Percentiles rank a stretch among this genome's conserved stretches.
These are phyloP conservation scores for Amylocystis lapponica DNA, from an alignment of 768 basidiomycete genomes.

Conservation along the genomic window DNA sequence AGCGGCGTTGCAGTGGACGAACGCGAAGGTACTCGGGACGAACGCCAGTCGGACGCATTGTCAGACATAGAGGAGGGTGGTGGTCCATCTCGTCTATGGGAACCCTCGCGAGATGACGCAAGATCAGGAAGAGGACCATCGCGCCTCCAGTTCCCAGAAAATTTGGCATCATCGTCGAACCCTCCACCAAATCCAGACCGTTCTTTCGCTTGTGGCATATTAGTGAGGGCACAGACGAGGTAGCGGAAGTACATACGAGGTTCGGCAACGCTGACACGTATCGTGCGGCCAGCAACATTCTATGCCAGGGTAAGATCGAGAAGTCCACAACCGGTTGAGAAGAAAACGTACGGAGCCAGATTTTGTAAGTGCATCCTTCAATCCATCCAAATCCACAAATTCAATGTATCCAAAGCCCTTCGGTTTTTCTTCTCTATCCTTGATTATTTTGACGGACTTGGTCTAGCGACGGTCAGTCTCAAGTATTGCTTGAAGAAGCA, in stretches of 20 bases:
- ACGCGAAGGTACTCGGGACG: constrained; percentile 37
- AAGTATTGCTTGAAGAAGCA: neutral
- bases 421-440: constrained; percentile 87
- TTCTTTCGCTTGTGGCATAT: constrained; percentile 60
- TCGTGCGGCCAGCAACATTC: constrained; percentile 69
- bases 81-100: constrained; percentile 63
- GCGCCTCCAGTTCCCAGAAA: constrained; percentile 80
- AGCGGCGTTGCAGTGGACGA: constrained; percentile 29
- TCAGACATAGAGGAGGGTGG: constrained; percentile 52
- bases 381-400: constrained; percentile 78
- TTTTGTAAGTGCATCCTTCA: constrained; percentile 79
- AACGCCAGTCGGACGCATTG: constrained; percentile 65
- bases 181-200: constrained; percentile 51
- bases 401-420: constrained; percentile 99
- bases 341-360: constrained; percentile 54
- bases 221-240: neutral
- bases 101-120: constrained; percentile 53
- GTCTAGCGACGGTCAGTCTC: constrained; percentile 36
- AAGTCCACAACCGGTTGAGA: neutral
- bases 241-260: constrained; percentile 92
- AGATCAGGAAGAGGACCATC: constrained; percentile 78
- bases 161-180: constrained; percentile 72
- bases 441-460: constrained; percentile 88
- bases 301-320: constrained; percentile 22
- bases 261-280: constrained; percentile 94